Percentiles rank a stretch among this genome's conserved stretches.
Evolutionary conservation across 2,329 filamentous ascomycete species (phyloP).

Genomic region (Penicillium sp.): DNA sequence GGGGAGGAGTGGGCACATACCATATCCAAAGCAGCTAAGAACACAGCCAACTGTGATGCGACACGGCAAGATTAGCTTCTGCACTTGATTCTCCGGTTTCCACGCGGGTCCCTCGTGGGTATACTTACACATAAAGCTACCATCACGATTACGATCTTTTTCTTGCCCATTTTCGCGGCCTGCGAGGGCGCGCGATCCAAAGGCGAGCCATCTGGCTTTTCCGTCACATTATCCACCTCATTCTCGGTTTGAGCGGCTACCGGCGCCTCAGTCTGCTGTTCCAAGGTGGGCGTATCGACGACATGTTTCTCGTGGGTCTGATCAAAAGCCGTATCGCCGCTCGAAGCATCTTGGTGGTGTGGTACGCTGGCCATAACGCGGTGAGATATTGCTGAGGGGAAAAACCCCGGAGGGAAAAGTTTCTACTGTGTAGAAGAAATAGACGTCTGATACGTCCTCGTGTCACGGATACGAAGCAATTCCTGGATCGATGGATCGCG

Average conservation of each 20-base stretch:
- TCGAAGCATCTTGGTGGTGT: slow-evolving; percentile 12
- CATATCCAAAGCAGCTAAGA: slow-evolving; percentile 59
- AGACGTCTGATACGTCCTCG: neutral
- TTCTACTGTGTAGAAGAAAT: neutral
- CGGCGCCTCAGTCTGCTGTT: slow-evolving; percentile 4
- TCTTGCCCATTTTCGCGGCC: slow-evolving; percentile 39
- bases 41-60: slow-evolving; percentile 49
- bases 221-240: slow-evolving; percentile 14
- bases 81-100: neutral
- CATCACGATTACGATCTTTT: slow-evolving; percentile 43
- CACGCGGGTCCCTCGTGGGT: neutral
- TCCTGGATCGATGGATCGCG: neutral
- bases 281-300: slow-evolving; percentile 1
- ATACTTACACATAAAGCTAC: slow-evolving; percentile 39
- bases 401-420: neutral
- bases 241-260: slow-evolving; percentile 3
- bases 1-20: slow-evolving; percentile 26
- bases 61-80: slow-evolving; percentile 13
- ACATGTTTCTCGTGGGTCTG: slow-evolving; percentile 12
- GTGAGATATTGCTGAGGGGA: neutral
- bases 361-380: slow-evolving; percentile 7
- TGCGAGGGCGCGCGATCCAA: slow-evolving; percentile 37
- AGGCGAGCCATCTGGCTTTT: slow-evolving; percentile 22
- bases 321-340: slow-evolving; percentile 15
- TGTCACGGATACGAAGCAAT: neutral